phyloP scores from a whole-genome alignment of 495 filamentous ascomycete species.

The Lasiosphaeria hispida region DNA sequence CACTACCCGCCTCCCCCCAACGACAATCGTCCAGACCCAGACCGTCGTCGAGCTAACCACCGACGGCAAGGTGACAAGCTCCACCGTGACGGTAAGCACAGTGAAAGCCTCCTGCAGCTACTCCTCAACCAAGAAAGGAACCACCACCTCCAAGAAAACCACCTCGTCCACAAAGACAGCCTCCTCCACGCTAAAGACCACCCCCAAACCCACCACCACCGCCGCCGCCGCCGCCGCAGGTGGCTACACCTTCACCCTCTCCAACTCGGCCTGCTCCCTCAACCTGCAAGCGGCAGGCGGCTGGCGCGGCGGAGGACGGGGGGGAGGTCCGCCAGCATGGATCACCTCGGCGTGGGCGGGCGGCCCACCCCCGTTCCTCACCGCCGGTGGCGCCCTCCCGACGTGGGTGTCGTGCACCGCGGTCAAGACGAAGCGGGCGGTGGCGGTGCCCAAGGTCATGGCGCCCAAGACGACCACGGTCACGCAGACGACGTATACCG shows the following conservation, averaged over 20 bases:
- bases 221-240: background rate
- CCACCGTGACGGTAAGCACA: background rate
- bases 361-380: background rate
- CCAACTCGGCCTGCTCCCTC: background rate
- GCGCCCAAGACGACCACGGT: constrained; percentile 14
- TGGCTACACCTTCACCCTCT: constrained; percentile 4
- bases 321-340: constrained; percentile 9
- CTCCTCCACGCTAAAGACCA: background rate
- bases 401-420: constrained; percentile 7
- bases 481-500: constrained; percentile 20
- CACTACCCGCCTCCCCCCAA: constrained; percentile 6
- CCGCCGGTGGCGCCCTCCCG: background rate
- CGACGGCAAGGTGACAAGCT: constrained; percentile 8
- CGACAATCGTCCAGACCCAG: constrained; percentile 3
- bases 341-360: constrained; percentile 4
- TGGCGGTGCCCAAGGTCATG: background rate
- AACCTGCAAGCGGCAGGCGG: background rate
- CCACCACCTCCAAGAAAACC: background rate
- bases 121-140: background rate
- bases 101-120: constrained; percentile 12
- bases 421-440: background rate
- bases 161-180: background rate
- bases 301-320: background rate
- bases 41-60: constrained; percentile 6
- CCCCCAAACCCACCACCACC: background rate